Percentiles rank a stretch among this genome's conserved stretches.
Evolutionary conservation across 1,139 yeast genomes (phyloP).

Genomic region (Kodamaea derodonti): DNA sequence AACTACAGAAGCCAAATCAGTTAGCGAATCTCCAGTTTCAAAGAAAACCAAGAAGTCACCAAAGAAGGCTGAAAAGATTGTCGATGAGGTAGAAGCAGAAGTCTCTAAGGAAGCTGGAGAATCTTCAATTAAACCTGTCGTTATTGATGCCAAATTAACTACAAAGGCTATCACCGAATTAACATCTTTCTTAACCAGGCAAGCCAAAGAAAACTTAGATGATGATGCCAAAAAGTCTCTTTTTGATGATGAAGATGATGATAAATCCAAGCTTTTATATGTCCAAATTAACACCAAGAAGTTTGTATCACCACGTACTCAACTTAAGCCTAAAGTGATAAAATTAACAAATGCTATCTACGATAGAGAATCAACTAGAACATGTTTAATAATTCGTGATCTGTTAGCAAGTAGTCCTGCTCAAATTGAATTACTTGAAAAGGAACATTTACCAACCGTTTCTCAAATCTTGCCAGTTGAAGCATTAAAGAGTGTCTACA

Average conservation of each 20-base stretch:
- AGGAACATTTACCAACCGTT: constrained; percentile 45
- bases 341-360: constrained; percentile 48
- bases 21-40: constrained; percentile 8
- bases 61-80: not conserved
- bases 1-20: constrained; percentile 14
- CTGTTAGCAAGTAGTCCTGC: constrained; percentile 53
- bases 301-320: constrained; percentile 57
- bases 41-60: constrained; percentile 1
- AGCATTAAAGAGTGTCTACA: constrained; percentile 63
- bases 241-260: constrained; percentile 46
- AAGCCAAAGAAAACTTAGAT: constrained; percentile 20
- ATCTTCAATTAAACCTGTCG: constrained; percentile 4
- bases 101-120: constrained; percentile 2
- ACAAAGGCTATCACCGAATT: constrained; percentile 52
- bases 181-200: constrained; percentile 34
- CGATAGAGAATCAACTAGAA: constrained; percentile 45
- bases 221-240: constrained; percentile 27
- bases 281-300: constrained; percentile 64
- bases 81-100: constrained; percentile 2
- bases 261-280: constrained; percentile 48
- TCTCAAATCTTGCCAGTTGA: constrained; percentile 49
- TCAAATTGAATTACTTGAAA: constrained; percentile 59
- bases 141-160: constrained; percentile 8
- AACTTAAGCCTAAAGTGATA: constrained; percentile 70
- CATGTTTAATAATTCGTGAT: constrained; percentile 76